A percentile compares a stretch with the other conserved stretches of the same genome.
These are phyloP conservation scores for Pythium monospermum DNA, from an alignment of 352 stramenopile genomes.

Conservation along the genomic window DNA sequence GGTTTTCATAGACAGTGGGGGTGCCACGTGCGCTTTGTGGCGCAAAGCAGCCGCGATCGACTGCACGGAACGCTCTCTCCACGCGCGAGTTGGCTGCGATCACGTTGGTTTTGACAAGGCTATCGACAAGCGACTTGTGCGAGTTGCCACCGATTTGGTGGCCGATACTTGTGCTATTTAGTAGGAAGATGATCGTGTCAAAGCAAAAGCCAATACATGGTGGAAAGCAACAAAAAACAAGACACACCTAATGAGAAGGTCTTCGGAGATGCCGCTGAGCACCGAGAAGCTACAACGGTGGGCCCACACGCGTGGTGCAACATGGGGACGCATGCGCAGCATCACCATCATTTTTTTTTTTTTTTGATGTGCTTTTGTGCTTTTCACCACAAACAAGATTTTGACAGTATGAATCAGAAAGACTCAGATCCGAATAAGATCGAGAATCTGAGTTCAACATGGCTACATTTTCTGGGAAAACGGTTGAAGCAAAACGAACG, in stretches of 20 bases:
- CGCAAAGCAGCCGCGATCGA: conserved; percentile 67
- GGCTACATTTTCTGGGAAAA: background rate
- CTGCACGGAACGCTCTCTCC: conserved; percentile 50
- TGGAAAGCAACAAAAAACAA: background rate
- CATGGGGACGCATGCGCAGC: background rate
- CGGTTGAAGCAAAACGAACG: no score
- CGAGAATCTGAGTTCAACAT: no score
- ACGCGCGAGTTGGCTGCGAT: conserved; percentile 44
- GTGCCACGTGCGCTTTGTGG: conserved; percentile 25
- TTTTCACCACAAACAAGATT: no score
- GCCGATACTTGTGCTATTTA: conserved; percentile 64
- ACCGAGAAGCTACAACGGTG: conserved; percentile 49
- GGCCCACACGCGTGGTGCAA: background rate
- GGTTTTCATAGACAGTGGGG: conserved; percentile 58
- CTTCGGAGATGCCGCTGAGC: conserved; percentile 69
- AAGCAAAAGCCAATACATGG: background rate
- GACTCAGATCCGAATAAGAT: no score
- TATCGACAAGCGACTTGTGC: conserved; percentile 64
- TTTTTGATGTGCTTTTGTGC: no score
- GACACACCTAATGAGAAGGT: conserved; percentile 61
- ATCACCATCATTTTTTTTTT: background rate
- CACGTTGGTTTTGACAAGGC: conserved; percentile 72
- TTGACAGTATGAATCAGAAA: no score
- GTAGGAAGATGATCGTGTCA: background rate
- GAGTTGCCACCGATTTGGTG: conserved; percentile 75